Percentiles rank a stretch among this genome's conserved stretches.
These are phyloP conservation scores for Pleurotus ostreatus DNA, from an alignment of 768 basidiomycete species.

Conservation along the genomic window DNA sequence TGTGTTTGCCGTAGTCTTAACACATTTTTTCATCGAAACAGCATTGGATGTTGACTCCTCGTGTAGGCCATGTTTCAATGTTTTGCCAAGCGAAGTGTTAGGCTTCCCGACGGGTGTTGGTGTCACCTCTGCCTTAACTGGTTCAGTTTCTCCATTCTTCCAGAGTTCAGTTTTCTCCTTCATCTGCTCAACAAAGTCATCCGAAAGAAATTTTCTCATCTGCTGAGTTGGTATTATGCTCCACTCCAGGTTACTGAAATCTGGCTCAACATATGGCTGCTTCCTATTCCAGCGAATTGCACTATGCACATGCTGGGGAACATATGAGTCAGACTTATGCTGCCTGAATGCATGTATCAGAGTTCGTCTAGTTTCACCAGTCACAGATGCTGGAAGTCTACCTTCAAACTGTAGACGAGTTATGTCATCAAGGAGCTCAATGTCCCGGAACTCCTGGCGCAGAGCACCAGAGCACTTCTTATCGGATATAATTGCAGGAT, in stretches of 20 bases:
- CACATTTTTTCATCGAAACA: too few species aligned
- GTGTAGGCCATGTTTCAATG: too few species aligned
- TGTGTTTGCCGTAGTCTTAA: too few species aligned
- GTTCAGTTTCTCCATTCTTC: too few species aligned
- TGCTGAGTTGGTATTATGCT: background rate
- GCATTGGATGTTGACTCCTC: too few species aligned
- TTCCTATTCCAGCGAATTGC: background rate
- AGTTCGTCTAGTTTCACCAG: constrained; percentile 14
- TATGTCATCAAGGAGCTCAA: constrained; percentile 32
- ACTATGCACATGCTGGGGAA: background rate
- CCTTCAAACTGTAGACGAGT: constrained; percentile 18
- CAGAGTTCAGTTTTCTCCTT: background rate
- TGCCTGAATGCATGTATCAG: background rate
- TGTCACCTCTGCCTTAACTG: too few species aligned
- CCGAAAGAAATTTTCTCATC: background rate
- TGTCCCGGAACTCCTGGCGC: constrained; percentile 26
- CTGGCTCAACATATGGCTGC: background rate
- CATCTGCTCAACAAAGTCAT: background rate
- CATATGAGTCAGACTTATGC: background rate
- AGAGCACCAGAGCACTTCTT: constrained; percentile 16
- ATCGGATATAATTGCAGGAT: constrained; percentile 17
- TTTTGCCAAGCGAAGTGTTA: too few species aligned
- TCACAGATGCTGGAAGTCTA: constrained; percentile 12
- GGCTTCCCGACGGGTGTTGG: too few species aligned
- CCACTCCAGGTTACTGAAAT: background rate